Evolutionary conservation across 345 rosid species (phyloP), one percentile per base, ranked within the genome.

Genomic region (Acer saccharum): DNA sequence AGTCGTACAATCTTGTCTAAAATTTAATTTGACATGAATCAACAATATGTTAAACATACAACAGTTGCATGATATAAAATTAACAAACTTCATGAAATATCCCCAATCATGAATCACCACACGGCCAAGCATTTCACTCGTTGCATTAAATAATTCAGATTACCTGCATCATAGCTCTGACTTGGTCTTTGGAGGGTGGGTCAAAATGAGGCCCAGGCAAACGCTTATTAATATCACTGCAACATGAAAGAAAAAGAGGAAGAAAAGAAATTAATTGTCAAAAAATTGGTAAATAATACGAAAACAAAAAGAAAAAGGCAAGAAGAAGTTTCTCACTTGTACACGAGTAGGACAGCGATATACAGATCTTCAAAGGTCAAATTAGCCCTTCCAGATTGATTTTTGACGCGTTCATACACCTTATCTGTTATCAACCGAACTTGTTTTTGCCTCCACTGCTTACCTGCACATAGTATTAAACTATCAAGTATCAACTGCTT

Each of bases 181-280:
- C 88, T 79, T 80, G 82, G 52, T 92, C 92, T 81, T 87, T 92
- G 29, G 97, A 78, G 77, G 98, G 98, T 23, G 98, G 98, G 84
- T 95, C 97, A 74, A 95, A 95, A 83, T 95, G 98, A 10, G 98
- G 98, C 16, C 98, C 98, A 5, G 98, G 98, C 88, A 95, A 77
- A 65, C 72, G 86, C 89, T 95, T 95, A 69, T 95, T 95, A 21
- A 95, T 87, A 79, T 93, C 98, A 83, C 99, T 95, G 69, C 81
- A 71, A 44, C 48, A 81, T 11, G 18, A 63, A 65, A 29, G 46
- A 57, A 27, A 25, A 44, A 20, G 4, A 11, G n/a, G 10, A 58
- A 58, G 9, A 58, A 10, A 29, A n/a, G 1, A 27, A 20, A 35
- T 27, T 1, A 68, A 10, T 73, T 43, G 29, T 2, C 17, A 44